phyloP scores from a whole-genome alignment of 768 basidiomycete species.

The Nidularia pulvinata region DNA sequence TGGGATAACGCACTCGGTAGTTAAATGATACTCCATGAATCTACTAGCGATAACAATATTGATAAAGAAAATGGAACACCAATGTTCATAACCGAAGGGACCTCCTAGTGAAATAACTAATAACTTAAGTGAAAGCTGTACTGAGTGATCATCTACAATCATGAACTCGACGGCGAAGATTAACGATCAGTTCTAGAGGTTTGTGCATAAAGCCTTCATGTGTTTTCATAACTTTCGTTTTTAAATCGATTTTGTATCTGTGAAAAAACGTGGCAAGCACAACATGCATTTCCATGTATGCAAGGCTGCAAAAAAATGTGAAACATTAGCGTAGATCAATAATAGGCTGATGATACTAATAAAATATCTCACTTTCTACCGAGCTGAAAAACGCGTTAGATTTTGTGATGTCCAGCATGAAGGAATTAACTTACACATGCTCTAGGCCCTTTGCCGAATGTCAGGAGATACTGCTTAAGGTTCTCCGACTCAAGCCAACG shows the following conservation, averaged over 20 bases:
- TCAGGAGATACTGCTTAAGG: conserved; percentile 18
- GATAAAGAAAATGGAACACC: too few relatives aligned
- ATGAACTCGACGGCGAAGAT: too few relatives aligned
- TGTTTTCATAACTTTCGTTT: conserved; percentile 13
- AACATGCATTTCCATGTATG: conserved; percentile 22
- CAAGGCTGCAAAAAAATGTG: conserved; percentile 12
- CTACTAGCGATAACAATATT: too few relatives aligned
- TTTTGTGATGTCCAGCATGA: neutral
- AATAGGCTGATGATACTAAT: neutral
- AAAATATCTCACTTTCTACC: neutral
- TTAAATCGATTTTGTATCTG: conserved; percentile 17
- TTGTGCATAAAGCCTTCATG: conserved; percentile 26
- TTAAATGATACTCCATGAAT: too few relatives aligned
- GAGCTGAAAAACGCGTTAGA: neutral
- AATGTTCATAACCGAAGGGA: too few relatives aligned
- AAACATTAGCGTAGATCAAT: neutral
- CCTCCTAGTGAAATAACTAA: too few relatives aligned
- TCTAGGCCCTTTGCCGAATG: conserved; percentile 27
- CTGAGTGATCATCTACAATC: too few relatives aligned
- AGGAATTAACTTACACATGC: conserved; percentile 18
- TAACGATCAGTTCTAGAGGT: conserved; percentile 12
- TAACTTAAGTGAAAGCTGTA: too few relatives aligned
- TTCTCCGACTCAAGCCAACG: conserved; percentile 27
- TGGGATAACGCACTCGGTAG: too few relatives aligned
- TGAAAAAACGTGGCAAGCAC: conserved; percentile 18